These are phyloP conservation scores for Komagataella ulmi DNA, from an alignment of 805 yeast species.

Conservation along the genomic window DNA sequence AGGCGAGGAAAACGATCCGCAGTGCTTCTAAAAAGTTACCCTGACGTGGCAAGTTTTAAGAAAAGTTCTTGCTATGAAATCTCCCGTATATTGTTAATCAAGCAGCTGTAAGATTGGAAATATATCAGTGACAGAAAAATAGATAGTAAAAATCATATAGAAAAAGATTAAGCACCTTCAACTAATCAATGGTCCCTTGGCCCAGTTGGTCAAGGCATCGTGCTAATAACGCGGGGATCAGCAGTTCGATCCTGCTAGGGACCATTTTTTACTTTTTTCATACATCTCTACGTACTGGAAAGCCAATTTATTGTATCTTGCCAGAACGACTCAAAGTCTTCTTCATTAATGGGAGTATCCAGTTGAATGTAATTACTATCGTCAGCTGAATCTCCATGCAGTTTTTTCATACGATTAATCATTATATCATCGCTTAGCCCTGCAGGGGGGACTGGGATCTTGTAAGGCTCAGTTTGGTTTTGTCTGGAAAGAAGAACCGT, in stretches of 20 bases:
- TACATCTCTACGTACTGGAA: not conserved
- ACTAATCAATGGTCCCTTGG: conserved; percentile 7
- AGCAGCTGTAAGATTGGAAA: too few species aligned
- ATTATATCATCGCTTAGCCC: not conserved
- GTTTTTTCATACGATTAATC: not conserved
- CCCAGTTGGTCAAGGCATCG: conserved; percentile 14
- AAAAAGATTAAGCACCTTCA: not conserved
- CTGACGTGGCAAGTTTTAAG: too few species aligned
- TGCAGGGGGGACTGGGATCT: not conserved
- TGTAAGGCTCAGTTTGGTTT: not conserved
- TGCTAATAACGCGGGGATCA: conserved; percentile 27
- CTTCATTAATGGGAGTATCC: conserved; percentile 2
- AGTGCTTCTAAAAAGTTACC: too few species aligned
- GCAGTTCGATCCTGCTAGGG: conserved; percentile 70
- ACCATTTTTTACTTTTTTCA: conserved; percentile 21
- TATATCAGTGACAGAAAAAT: too few species aligned
- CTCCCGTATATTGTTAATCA: too few species aligned
- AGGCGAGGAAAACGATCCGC: too few species aligned
- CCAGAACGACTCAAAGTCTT: not conserved
- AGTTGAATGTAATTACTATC: conserved; percentile 4
- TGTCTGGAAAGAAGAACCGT: conserved; percentile 3
- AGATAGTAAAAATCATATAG: not conserved
- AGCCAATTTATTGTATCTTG: not conserved
- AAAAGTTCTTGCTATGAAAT: too few species aligned
- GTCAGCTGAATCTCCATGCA: not conserved